Conservation (phyloP, 2,329 filamentous ascomycete species). For the Aspergillus alliaceus region DNA sequence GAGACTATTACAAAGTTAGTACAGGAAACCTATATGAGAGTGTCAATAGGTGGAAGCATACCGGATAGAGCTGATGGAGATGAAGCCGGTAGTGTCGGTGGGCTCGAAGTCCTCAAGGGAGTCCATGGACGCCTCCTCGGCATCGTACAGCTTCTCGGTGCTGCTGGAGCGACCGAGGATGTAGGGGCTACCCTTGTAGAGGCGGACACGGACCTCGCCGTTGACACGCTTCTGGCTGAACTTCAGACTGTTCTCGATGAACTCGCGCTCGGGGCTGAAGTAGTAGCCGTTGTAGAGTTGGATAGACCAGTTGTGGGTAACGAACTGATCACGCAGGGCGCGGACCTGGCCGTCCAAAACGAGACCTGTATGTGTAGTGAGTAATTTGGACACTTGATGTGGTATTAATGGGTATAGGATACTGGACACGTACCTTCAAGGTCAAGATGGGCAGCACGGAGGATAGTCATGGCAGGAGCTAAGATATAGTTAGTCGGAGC, state of each 20-base stretch:
- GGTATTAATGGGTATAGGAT: not conserved
- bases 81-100: conserved; percentile 66
- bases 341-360: conserved; percentile 69
- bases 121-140: conserved; percentile 68
- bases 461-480: conserved; percentile 34
- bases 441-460: conserved; percentile 48
- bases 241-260: conserved; percentile 65
- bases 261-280: conserved; percentile 71
- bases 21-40: not conserved
- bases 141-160: conserved; percentile 70
- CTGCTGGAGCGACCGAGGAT: conserved; percentile 55
- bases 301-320: conserved; percentile 63
- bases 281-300: conserved; percentile 62
- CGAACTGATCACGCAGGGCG: conserved; percentile 68
- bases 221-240: conserved; percentile 61
- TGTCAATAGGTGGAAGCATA: conserved; percentile 9
- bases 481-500: conserved; percentile 1
- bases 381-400: not conserved
- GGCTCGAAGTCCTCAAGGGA: conserved; percentile 68
- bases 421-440: conserved; percentile 50
- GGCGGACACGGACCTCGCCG: conserved; percentile 61
- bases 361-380: conserved; percentile 49
- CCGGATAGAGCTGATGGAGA: conserved; percentile 38
- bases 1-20: conserved; percentile 27
- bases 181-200: conserved; percentile 66